These are phyloP conservation scores for Chionographis japonica DNA, from an alignment of 106 monocot species.

Conservation along the genomic window DNA sequence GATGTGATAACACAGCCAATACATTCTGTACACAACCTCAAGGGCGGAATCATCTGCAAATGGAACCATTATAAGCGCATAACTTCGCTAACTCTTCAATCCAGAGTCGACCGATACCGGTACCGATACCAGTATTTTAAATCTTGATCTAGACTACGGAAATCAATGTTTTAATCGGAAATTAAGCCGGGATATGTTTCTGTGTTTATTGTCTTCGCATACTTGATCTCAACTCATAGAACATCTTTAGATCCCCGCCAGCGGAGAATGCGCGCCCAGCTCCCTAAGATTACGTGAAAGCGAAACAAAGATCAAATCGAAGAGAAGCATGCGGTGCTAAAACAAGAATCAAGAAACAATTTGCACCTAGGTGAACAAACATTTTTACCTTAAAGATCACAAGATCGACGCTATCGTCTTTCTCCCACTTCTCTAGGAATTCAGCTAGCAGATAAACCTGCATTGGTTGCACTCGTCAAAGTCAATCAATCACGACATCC, in stretches of 20 bases:
- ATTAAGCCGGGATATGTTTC: no score
- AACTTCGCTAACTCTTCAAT: background rate
- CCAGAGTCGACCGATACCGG: no score
- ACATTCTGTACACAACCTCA: slow-evolving; percentile 95
- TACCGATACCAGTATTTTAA: no score
- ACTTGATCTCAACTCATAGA: slow-evolving; percentile 78
- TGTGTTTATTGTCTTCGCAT: background rate
- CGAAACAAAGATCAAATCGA: background rate
- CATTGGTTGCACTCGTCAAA: background rate
- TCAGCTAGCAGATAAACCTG: slow-evolving; percentile 63
- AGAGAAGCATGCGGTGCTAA: background rate
- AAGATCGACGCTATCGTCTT: slow-evolving; percentile 48
- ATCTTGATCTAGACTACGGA: no score
- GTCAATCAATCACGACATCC: background rate
- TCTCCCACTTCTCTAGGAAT: slow-evolving; percentile 72
- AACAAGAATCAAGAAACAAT: background rate
- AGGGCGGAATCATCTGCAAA: slow-evolving; percentile 64
- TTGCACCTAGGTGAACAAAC: background rate
- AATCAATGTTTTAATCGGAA: no score
- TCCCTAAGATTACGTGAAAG: slow-evolving; percentile 32
- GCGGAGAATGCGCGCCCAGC: slow-evolving; percentile 81
- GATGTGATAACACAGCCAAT: slow-evolving; percentile 94
- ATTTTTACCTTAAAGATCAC: slow-evolving; percentile 53
- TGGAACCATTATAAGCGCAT: background rate
- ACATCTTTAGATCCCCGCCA: slow-evolving; percentile 93